phyloP scores from a whole-genome alignment of 768 basidiomycete species.

The Sarcodon aspratus region DNA sequence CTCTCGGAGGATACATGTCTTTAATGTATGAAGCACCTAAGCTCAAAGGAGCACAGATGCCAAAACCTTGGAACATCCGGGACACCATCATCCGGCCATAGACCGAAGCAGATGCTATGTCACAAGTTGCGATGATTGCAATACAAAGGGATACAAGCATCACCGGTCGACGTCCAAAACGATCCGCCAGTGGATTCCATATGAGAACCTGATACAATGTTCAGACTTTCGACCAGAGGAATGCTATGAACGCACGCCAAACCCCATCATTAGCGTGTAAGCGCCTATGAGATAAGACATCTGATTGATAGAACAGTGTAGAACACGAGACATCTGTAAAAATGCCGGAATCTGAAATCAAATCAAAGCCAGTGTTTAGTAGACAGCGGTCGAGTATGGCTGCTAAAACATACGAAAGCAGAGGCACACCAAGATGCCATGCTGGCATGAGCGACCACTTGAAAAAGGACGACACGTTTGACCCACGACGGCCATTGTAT shows the following conservation, averaged over 20 bases:
- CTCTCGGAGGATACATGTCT: not conserved
- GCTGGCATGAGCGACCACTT: not conserved
- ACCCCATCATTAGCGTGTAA: not conserved
- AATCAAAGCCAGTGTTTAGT: too few species aligned
- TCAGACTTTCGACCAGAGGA: too few species aligned
- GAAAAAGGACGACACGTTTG: not conserved
- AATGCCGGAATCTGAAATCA: not conserved
- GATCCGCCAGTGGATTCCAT: not conserved
- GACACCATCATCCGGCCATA: not conserved
- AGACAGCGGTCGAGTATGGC: too few species aligned
- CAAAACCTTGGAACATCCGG: not conserved
- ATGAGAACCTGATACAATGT: not conserved
- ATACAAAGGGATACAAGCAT: not conserved
- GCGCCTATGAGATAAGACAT: not conserved
- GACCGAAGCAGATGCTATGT: not conserved
- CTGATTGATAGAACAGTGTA: not conserved
- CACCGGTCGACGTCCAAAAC: not conserved
- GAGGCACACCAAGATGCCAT: not conserved
- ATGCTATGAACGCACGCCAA: not conserved
- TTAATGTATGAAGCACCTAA: not conserved
- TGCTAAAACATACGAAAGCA: not conserved
- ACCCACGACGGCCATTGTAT: not conserved
- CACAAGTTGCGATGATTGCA: not conserved
- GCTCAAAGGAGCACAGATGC: not conserved
- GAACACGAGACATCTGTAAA: not conserved